Conservation (phyloP, 2,329 filamentous ascomycete genomes). For the Phyllosticta citrichinensis region DNA sequence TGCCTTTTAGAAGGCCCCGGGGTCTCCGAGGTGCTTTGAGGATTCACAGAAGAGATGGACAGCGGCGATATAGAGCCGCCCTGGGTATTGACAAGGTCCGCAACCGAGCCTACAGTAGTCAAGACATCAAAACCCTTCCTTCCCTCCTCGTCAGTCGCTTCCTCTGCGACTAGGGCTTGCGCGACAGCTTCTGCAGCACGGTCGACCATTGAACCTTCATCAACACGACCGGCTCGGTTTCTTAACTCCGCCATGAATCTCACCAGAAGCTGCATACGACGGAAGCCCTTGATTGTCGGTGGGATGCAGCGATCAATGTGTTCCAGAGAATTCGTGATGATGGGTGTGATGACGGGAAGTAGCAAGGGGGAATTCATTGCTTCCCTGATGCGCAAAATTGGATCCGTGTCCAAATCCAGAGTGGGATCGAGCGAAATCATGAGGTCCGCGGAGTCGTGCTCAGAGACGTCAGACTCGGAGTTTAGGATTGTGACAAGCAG, state of each 20-base stretch:
- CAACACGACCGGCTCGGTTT: constrained; percentile 24
- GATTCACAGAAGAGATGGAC: not conserved
- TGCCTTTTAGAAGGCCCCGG: not conserved
- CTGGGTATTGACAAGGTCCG: not conserved
- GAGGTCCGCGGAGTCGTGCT: constrained; percentile 23
- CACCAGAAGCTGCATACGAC: constrained; percentile 25
- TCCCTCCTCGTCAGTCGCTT: not conserved
- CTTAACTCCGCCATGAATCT: constrained; percentile 26
- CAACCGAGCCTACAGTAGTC: not conserved
- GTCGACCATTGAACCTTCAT: constrained; percentile 15
- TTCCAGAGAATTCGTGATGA: constrained; percentile 32
- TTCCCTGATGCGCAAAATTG: constrained; percentile 11
- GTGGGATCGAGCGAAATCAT: constrained; percentile 33
- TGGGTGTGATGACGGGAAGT: constrained; percentile 28
- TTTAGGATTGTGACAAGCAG: constrained; percentile 10
- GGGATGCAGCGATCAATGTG: constrained; percentile 35
- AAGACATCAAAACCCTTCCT: not conserved
- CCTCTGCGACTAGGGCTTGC: constrained; percentile 15
- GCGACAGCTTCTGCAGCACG: constrained; percentile 20
- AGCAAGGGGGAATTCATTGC: constrained; percentile 14
- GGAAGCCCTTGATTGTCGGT: constrained; percentile 1
- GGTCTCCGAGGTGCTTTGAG: not conserved
- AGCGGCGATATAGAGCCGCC: not conserved
- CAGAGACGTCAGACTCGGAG: constrained; percentile 2
- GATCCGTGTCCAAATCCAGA: constrained; percentile 17